phyloP scores from a whole-genome alignment of 2,329 filamentous ascomycete genomes.

The Epichloe amarillans region DNA sequence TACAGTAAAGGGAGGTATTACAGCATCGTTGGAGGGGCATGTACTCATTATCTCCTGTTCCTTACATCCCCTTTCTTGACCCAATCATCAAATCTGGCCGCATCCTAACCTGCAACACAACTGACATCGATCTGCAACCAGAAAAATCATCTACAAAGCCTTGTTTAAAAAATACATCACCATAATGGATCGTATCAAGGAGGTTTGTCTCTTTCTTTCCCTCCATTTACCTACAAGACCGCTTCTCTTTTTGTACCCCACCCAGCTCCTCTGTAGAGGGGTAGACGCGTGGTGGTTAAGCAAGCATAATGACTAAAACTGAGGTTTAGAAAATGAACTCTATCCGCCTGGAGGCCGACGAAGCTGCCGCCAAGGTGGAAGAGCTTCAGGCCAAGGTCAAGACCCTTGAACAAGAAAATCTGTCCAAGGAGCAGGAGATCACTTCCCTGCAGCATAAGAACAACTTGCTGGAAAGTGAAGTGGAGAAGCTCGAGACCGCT shows the following conservation, averaged over 20 bases:
- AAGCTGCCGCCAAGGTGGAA: constrained; percentile 66
- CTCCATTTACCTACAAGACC: not conserved
- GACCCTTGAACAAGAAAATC: constrained; percentile 82
- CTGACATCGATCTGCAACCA: constrained; percentile 11
- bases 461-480: constrained; percentile 73
- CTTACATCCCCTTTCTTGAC: constrained; percentile 18
- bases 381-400: constrained; percentile 84
- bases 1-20: constrained; percentile 1
- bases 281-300: constrained; percentile 3
- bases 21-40: constrained; percentile 23
- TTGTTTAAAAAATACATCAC: constrained; percentile 9
- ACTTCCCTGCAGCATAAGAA: constrained; percentile 95
- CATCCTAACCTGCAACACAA: constrained; percentile 20
- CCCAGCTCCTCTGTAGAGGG: constrained; percentile 10
- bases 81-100: constrained; percentile 18
- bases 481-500: constrained; percentile 78
- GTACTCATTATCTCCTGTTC: constrained; percentile 10
- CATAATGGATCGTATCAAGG: constrained; percentile 80
- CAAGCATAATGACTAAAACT: constrained; percentile 5
- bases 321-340: constrained; percentile 71
- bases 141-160: not conserved
- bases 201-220: constrained; percentile 46
- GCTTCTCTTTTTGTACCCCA: constrained; percentile 18
- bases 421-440: constrained; percentile 96
- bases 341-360: constrained; percentile 88